Evolutionary conservation across 192 early-diverging fungal genomes (phyloP).

Genomic region (Coemansia sp.): DNA sequence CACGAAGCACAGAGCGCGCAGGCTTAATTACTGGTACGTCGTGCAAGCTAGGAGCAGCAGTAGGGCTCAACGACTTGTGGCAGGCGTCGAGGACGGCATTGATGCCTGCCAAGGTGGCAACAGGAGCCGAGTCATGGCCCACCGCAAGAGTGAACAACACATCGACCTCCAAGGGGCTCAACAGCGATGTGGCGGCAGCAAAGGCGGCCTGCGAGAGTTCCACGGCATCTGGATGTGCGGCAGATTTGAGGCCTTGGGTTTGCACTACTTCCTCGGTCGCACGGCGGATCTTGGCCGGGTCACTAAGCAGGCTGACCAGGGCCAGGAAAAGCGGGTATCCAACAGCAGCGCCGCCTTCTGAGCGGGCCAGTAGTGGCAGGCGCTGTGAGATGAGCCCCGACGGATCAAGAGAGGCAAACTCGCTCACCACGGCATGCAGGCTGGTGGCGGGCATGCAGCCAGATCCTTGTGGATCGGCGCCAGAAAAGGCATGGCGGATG

Average conservation of each 20-base stretch:
- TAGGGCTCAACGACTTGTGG: slow-evolving; percentile 34
- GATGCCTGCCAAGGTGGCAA: slow-evolving; percentile 25
- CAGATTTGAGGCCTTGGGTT: not conserved
- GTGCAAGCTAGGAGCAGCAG: slow-evolving; percentile 14
- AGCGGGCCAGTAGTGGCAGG: slow-evolving; percentile 45
- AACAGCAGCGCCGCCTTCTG: slow-evolving; percentile 32
- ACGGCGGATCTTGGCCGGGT: slow-evolving; percentile 46
- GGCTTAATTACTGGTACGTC: slow-evolving; percentile 2
- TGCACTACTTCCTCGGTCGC: slow-evolving; percentile 46
- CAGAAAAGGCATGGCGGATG: slow-evolving; percentile 44
- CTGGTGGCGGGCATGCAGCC: slow-evolving; percentile 49
- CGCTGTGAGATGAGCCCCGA: slow-evolving; percentile 29
- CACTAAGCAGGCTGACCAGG: slow-evolving; percentile 49
- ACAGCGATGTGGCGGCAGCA: slow-evolving; percentile 19
- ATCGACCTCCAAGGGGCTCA: slow-evolving; percentile 56
- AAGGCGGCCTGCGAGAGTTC: slow-evolving; percentile 21
- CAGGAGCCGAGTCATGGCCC: slow-evolving; percentile 27
- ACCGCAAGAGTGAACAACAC: slow-evolving; percentile 53
- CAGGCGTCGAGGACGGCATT: slow-evolving; percentile 26
- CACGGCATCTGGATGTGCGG: not conserved
- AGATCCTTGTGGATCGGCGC: slow-evolving; percentile 25
- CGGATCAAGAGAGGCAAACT: slow-evolving; percentile 39
- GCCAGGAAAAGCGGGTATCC: slow-evolving; percentile 61
- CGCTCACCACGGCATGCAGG: slow-evolving; percentile 35
- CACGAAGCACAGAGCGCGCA: slow-evolving; percentile 33